phyloP scores from a whole-genome alignment of 2,329 filamentous ascomycete species.

The Ambrosiella xylebori region DNA sequence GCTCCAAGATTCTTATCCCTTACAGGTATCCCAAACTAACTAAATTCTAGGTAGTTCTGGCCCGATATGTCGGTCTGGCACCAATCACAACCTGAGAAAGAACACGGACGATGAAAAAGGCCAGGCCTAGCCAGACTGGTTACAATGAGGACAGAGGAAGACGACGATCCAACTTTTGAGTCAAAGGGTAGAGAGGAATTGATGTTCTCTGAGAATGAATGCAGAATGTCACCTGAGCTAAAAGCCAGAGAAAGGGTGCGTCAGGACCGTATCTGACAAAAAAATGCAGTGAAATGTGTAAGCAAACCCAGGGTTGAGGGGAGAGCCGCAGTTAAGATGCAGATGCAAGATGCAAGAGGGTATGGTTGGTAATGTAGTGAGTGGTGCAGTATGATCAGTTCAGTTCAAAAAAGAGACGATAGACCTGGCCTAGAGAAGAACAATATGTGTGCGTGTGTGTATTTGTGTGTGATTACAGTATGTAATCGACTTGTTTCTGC shows the following conservation, averaged over 20 bases:
- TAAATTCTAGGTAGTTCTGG: not conserved
- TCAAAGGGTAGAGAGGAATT: not conserved
- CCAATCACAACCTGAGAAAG: not conserved
- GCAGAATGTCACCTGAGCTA: conserved; percentile 1
- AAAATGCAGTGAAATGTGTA: not conserved
- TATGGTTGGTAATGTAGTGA: too few relatives aligned
- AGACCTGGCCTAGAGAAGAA: too few relatives aligned
- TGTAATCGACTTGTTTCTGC: not conserved
- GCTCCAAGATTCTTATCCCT: not conserved
- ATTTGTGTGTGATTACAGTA: not conserved
- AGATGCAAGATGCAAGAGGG: not conserved
- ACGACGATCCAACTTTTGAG: not conserved
- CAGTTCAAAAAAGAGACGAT: too few relatives aligned
- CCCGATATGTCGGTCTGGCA: not conserved
- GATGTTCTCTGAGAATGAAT: not conserved
- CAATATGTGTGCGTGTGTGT: not conserved
- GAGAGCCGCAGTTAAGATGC: not conserved
- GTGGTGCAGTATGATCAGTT: too few relatives aligned
- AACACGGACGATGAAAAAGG: not conserved
- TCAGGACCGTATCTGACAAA: not conserved
- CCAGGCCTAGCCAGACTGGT: not conserved
- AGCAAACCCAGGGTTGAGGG: not conserved
- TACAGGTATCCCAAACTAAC: not conserved
- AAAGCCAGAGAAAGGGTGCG: not conserved
- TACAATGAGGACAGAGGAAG: not conserved